These are phyloP conservation scores for Metarhizium brunneum DNA, from an alignment of 2,329 filamentous ascomycete species.

Conservation along the genomic window DNA sequence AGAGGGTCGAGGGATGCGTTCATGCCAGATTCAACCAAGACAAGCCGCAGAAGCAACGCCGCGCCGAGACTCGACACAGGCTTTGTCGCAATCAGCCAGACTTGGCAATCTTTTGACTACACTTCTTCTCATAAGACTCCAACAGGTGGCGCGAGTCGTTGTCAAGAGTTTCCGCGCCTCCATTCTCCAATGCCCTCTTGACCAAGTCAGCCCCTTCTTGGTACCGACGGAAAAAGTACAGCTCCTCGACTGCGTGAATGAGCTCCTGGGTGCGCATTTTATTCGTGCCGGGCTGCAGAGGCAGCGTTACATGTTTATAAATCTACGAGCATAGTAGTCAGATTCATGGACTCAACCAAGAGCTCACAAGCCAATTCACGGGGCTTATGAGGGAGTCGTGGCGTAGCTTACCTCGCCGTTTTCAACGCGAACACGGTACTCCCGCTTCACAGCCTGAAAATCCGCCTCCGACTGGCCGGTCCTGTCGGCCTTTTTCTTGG, in stretches of 20 bases:
- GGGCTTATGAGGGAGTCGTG: neutral
- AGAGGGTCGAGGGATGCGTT: neutral
- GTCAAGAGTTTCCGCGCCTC: constrained; percentile 27
- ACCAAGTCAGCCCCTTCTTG: constrained; percentile 35
- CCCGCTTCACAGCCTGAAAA: constrained; percentile 35
- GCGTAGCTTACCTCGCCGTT: constrained; percentile 43
- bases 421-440: constrained; percentile 40
- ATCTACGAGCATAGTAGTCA: constrained; percentile 24
- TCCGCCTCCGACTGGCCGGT: constrained; percentile 39
- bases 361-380: neutral
- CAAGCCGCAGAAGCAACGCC: neutral
- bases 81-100: neutral
- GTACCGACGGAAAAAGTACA: constrained; percentile 44
- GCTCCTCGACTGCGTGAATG: constrained; percentile 46
- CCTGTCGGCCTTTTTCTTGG: constrained; percentile 15
- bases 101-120: constrained; percentile 21
- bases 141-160: constrained; percentile 31
- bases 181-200: constrained; percentile 21
- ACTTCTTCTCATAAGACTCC: constrained; percentile 32
- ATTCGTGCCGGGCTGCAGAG: constrained; percentile 24
- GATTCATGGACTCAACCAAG: neutral
- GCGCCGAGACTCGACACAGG: neutral
- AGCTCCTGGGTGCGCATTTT: constrained; percentile 42
- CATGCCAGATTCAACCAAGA: neutral
- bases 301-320: constrained; percentile 30